Evolutionary conservation across 2,329 filamentous ascomycete genomes (phyloP).

Genomic region (Fusarium agapanthi): DNA sequence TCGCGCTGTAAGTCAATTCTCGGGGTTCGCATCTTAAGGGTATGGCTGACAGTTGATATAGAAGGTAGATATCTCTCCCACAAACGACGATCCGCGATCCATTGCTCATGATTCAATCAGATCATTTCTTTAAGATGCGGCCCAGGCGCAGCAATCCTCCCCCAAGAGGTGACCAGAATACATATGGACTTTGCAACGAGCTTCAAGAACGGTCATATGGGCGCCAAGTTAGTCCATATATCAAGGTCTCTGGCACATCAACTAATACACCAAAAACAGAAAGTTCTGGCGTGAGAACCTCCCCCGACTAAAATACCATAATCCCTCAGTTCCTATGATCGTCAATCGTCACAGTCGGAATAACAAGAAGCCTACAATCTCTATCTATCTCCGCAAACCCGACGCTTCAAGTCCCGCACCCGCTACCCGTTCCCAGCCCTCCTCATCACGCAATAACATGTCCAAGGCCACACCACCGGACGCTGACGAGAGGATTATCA

Average conservation of each 20-base stretch:
- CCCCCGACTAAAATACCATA: constrained; percentile 91
- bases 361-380: constrained; percentile 66
- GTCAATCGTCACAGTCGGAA: constrained; percentile 73
- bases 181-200: constrained; percentile 75
- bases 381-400: constrained; percentile 67
- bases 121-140: constrained; percentile 80
- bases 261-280: constrained; percentile 55
- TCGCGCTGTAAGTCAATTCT: constrained; percentile 68
- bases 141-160: constrained; percentile 83
- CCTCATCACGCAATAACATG: constrained; percentile 58
- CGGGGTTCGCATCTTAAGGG: neutral
- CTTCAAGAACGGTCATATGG: constrained; percentile 73
- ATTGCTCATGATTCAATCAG: constrained; percentile 55
- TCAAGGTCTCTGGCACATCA: neutral
- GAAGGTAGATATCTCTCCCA: constrained; percentile 52
- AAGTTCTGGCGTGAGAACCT: constrained; percentile 90
- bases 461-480: constrained; percentile 59
- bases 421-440: constrained; percentile 50
- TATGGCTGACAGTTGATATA: constrained; percentile 41
- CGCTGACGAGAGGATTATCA: constrained; percentile 59
- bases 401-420: constrained; percentile 38
- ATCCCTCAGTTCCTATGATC: constrained; percentile 84
- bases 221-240: constrained; percentile 67
- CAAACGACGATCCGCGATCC: constrained; percentile 25
- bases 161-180: constrained; percentile 77